phyloP scores from a whole-genome alignment of 2,329 filamentous ascomycete genomes.

The Xylaria sp. region DNA sequence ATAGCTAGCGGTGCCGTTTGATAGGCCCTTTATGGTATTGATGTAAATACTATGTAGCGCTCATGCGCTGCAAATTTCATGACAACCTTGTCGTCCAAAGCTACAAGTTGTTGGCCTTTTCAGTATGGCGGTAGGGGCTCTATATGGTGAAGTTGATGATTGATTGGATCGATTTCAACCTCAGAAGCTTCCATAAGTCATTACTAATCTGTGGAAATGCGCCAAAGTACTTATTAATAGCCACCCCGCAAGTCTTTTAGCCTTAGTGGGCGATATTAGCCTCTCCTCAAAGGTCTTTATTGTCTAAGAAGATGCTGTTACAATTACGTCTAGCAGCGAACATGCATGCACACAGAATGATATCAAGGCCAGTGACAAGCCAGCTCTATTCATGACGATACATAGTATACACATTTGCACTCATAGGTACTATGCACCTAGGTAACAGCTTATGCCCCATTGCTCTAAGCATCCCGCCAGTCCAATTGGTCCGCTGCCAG shows the following conservation, averaged over 20 bases:
- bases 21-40: neutral
- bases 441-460: too few relatives aligned
- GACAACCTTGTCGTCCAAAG: neutral
- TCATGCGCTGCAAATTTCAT: neutral
- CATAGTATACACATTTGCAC: neutral
- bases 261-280: neutral
- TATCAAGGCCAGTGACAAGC: neutral
- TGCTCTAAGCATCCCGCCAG: neutral
- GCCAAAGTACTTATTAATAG: neutral
- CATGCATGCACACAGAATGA: neutral
- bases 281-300: too few relatives aligned
- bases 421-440: too few relatives aligned
- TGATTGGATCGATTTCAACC: neutral
- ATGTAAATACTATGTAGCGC: neutral
- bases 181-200: neutral
- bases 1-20: neutral
- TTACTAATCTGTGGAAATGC: neutral
- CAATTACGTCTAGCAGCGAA: neutral
- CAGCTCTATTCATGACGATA: neutral
- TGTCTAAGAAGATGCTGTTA: neutral
- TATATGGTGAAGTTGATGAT: neutral
- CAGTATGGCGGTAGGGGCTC: too few relatives aligned
- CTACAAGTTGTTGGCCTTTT: neutral
- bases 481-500: slow-evolving; percentile 43
- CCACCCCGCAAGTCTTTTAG: neutral